Base-by-base conservation (phyloP, 805 yeast genomes). In the Tetrapisispora fleetii region DNA sequence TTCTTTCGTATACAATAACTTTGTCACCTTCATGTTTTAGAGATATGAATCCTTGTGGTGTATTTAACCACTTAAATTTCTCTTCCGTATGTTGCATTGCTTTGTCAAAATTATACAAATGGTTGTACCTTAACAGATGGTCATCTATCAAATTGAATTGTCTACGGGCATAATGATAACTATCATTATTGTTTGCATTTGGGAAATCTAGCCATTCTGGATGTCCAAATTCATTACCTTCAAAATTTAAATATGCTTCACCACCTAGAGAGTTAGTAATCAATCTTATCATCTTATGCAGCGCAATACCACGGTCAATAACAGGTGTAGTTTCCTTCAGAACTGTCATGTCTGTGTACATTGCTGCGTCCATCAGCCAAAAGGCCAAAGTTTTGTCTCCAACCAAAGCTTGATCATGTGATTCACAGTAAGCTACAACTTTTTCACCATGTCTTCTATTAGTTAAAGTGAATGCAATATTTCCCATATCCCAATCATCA, bases 171-270 rank as follows among this genome's bases (percentile, higher is more conserved):
- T 93, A 91, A 68, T 86, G 93, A 68, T 85, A 91, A 18, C 93
- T 83, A 64, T 88, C 89, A 27, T 76, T 76, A 67, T 91, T 93
- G 35, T 96, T 96, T 28, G 55, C 83, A 59, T 96, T 80, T 14
- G 99, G 98, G 75, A 91, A 93, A 67, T 91, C 99, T 46, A 93
- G 77, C 99, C 99, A 91, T 65, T 91, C 99, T 3, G 98, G 99
- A 60, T 91, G 99, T 17, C 99, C 99, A 70, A 93, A 91, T 68
- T 91, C 99, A 61, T 91, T 91, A 50, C 99, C 98, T 72, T 91
- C 97, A 64, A 91, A 91, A 64, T 90, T 91, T 62, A 91, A 76
- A 62, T 91, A 91, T 0, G 95, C 96, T 67, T 91, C 98, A 49
- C 99, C 99, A 43, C 98, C 98, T n/a, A 91, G 72, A 1, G 90